These are phyloP conservation scores for Physaria fendleri DNA, from an alignment of 345 rosid species.

Conservation along the genomic window DNA sequence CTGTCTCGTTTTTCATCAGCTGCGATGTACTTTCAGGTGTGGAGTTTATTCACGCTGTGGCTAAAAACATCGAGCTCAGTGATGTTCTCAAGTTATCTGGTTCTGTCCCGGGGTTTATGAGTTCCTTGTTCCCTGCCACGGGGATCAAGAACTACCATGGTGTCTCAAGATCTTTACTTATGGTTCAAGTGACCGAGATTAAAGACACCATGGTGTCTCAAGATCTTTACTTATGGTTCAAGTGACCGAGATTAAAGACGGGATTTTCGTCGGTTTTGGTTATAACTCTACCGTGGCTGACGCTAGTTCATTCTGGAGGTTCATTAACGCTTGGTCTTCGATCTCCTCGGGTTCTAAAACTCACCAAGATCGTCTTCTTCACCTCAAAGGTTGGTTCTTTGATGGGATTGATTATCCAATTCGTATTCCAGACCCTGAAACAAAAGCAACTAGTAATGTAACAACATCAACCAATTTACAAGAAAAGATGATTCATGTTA, in stretches of 20 bases:
- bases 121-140: constrained; percentile 39
- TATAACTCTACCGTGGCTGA: constrained; percentile 35
- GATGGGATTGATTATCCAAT: constrained; percentile 17
- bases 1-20: constrained; percentile 33
- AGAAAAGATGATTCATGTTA: constrained; percentile 32
- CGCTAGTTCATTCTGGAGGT: constrained; percentile 39
- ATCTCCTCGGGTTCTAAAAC: constrained; percentile 4
- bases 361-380: not conserved
- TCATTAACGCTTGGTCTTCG: constrained; percentile 44
- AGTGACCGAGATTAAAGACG: constrained; percentile 40
- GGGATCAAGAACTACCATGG: constrained; percentile 31
- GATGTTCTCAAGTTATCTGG: constrained; percentile 21
- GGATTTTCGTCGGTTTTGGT: constrained; percentile 39
- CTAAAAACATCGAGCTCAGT: constrained; percentile 20
- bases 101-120: constrained; percentile 25
- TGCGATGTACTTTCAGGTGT: constrained; percentile 39
- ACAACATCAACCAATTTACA: constrained; percentile 3
- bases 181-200: constrained; percentile 44
- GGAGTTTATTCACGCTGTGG: constrained; percentile 36
- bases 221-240: constrained; percentile 43
- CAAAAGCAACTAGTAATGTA: not conserved
- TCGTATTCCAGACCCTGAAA: constrained; percentile 25
- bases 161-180: constrained; percentile 32
- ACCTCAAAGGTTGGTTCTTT: constrained; percentile 31
- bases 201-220: constrained; percentile 27